A percentile compares a stretch with the other conserved stretches of the same genome.
Conservation (phyloP, 1,284 basidiomycete genomes). For the Cutaneotrichosporon sp. region DNA sequence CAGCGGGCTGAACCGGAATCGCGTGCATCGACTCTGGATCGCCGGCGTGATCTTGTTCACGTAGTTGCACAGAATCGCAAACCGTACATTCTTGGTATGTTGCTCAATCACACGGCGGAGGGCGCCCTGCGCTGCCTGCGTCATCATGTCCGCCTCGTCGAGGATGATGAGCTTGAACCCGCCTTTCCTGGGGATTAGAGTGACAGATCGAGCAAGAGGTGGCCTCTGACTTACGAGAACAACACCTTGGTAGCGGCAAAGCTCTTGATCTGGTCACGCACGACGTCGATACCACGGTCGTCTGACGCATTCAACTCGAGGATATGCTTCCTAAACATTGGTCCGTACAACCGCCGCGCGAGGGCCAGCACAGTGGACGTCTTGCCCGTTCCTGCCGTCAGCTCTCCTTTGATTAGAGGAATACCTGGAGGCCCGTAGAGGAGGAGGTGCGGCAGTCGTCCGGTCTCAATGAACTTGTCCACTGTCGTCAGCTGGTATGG, state of each 20-base stretch:
- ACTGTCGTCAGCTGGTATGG: conserved; percentile 58
- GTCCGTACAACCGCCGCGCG: conserved; percentile 92
- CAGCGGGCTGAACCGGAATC: conserved; percentile 95
- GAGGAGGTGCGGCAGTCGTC: conserved; percentile 87
- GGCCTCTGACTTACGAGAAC: conserved; percentile 52
- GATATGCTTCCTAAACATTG: conserved; percentile 59
- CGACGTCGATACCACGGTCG: conserved; percentile 93
- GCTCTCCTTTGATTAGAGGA: conserved; percentile 4
- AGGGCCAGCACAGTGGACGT: conserved; percentile 95
- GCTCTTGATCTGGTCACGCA: conserved; percentile 97
- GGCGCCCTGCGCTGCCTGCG: conserved; percentile 92
- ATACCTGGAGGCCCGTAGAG: conserved; percentile 92
- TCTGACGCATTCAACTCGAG: conserved; percentile 98
- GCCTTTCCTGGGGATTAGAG: conserved; percentile 63
- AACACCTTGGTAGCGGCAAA: conserved; percentile 96
- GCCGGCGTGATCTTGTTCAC: conserved; percentile 99
- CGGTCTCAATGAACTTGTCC: conserved; percentile 94
- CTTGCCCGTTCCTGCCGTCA: conserved; percentile 82
- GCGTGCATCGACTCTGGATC: conserved; percentile 96
- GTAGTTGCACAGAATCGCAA: conserved; percentile 99
- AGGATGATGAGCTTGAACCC: conserved; percentile 93
- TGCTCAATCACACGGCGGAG: conserved; percentile 96
- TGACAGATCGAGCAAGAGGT: no score
- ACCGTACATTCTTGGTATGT: conserved; percentile 97
- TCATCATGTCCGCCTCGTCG: conserved; percentile 99